Evolutionary conservation across 176 grass and related monocot species (phyloP).

Genomic region (Oryza meyeriana): DNA sequence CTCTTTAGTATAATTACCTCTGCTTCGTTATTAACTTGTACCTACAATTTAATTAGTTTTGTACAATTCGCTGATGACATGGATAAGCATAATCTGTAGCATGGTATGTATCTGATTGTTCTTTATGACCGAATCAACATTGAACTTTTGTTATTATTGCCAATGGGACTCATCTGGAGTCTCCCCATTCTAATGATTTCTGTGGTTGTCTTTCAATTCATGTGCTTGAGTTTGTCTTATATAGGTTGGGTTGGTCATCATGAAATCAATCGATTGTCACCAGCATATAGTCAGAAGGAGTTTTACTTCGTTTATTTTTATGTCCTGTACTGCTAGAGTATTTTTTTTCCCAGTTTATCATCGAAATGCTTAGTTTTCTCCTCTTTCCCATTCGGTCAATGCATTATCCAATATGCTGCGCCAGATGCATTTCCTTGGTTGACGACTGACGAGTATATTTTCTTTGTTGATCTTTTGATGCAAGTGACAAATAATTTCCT

Average conservation of each 20-base stretch:
- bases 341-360: background rate
- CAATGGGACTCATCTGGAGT: background rate
- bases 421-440: background rate
- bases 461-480: conserved; percentile 2
- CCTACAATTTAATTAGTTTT: background rate
- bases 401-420: background rate
- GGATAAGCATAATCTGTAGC: background rate
- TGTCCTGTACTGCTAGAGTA: background rate
- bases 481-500: background rate
- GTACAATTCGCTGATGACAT: background rate
- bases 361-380: conserved; percentile 1
- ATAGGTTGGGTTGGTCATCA: background rate
- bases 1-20: background rate
- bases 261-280: background rate
- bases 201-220: background rate
- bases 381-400: background rate
- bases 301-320: background rate
- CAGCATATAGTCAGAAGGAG: background rate
- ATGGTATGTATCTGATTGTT: background rate
- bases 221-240: background rate
- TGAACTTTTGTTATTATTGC: background rate
- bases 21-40: conserved; percentile 13
- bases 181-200: background rate
- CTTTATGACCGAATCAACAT: background rate
- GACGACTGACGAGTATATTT: background rate